Conservation (phyloP, 306 rosid species). For the Alnus rubra region DNA sequence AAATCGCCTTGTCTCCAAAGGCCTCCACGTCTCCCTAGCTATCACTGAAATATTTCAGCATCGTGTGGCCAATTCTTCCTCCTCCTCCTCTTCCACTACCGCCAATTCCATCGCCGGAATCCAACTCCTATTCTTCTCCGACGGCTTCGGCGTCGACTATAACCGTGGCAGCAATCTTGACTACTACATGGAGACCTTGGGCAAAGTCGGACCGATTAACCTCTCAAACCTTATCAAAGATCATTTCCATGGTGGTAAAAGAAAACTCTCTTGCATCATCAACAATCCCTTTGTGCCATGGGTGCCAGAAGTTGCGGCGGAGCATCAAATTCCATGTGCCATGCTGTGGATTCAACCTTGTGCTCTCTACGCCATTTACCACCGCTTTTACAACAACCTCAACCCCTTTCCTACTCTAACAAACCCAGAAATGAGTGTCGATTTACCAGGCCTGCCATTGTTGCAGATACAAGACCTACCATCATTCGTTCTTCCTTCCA, state of each 20-base stretch:
- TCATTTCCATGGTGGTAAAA: conserved; percentile 21
- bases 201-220: conserved; percentile 31
- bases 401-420: conserved; percentile 31
- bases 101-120: conserved; percentile 36
- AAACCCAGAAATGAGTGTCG: conserved; percentile 23
- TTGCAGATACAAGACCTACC: conserved; percentile 45
- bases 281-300: conserved; percentile 56
- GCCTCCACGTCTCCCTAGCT: conserved; percentile 57
- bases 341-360: conserved; percentile 64
- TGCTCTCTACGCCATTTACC: conserved; percentile 46
- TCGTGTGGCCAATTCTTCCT: conserved; percentile 31
- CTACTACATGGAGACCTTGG: conserved; percentile 34
- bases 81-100: neutral
- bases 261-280: conserved; percentile 41
- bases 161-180: neutral
- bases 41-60: conserved; percentile 46
- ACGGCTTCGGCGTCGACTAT: conserved; percentile 15
- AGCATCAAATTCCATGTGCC: conserved; percentile 42
- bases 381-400: conserved; percentile 37
- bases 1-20: conserved; percentile 31
- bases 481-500: conserved; percentile 48
- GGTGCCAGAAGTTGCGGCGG: conserved; percentile 45
- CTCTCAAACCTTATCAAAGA: conserved; percentile 36
- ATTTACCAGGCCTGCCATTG: conserved; percentile 43
- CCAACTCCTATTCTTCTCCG: conserved; percentile 38